phyloP scores from a whole-genome alignment of 495 filamentous ascomycete species.

The Cercophora samala region DNA sequence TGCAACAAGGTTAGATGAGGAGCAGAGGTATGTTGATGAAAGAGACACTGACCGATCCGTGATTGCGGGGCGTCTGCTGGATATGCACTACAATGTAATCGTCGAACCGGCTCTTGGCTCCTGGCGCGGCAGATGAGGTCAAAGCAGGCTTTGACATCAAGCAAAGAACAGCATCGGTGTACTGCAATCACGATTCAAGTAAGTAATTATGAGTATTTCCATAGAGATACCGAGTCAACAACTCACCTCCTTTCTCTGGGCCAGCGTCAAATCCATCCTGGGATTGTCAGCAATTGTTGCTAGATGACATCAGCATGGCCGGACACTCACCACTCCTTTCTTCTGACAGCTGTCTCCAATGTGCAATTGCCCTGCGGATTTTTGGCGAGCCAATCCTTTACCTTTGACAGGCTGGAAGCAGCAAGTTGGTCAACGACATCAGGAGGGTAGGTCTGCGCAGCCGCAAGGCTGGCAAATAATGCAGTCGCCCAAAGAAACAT shows the following conservation, averaged over 20 bases:
- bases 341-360: constrained; percentile 20
- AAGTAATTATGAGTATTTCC: too few relatives aligned
- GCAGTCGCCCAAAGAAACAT: background rate
- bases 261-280: constrained; percentile 48
- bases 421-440: constrained; percentile 25
- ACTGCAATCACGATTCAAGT: too few relatives aligned
- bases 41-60: constrained; percentile 52
- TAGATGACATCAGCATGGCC: background rate
- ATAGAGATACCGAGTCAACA: too few relatives aligned
- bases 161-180: constrained; percentile 63
- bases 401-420: constrained; percentile 16
- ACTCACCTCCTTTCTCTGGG: constrained; percentile 51
- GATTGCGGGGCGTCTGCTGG: constrained; percentile 56
- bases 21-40: background rate
- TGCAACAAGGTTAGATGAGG: constrained; percentile 24
- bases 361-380: constrained; percentile 28
- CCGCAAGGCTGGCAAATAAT: constrained; percentile 4
- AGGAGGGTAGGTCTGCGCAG: constrained; percentile 14
- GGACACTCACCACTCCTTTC: constrained; percentile 25
- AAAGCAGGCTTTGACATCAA: constrained; percentile 51
- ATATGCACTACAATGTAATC: constrained; percentile 69
- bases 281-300: background rate
- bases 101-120: constrained; percentile 50
- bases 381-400: constrained; percentile 28
- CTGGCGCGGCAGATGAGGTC: constrained; percentile 34